Evolutionary conservation across 2,329 filamentous ascomycete species (phyloP).

Genomic region (Colletotrichum coccodes): DNA sequence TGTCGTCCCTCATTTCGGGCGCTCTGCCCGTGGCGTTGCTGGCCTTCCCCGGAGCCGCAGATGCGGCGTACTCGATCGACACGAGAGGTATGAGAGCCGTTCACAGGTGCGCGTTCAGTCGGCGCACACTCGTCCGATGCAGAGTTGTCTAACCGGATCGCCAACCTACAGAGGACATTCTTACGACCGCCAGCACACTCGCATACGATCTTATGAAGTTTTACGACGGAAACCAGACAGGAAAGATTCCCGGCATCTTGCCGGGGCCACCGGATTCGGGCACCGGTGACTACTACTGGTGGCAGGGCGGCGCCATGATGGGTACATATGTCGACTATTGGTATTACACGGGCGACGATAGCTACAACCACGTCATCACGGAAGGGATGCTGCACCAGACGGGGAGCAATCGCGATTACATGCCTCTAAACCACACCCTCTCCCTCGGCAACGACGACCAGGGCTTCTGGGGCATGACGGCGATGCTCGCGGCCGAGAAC

Average conservation of each 20-base stretch:
- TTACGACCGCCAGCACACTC: slow-evolving; percentile 48
- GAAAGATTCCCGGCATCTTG: slow-evolving; percentile 57
- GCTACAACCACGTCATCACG: slow-evolving; percentile 65
- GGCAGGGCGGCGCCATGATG: slow-evolving; percentile 73
- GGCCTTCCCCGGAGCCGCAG: not conserved
- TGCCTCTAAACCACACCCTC: slow-evolving; percentile 63
- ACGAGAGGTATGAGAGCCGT: slow-evolving; percentile 14
- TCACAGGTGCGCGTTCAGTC: no score
- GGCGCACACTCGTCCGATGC: not conserved
- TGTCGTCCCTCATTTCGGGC: not conserved
- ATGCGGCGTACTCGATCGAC: slow-evolving; percentile 24
- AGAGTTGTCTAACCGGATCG: not conserved
- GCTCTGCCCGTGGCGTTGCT: slow-evolving; percentile 18
- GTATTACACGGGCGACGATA: slow-evolving; percentile 67
- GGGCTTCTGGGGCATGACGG: slow-evolving; percentile 74
- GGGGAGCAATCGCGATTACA: slow-evolving; percentile 63
- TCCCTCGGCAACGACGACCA: slow-evolving; percentile 73
- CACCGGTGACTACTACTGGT: slow-evolving; percentile 69
- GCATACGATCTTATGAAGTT: slow-evolving; percentile 58
- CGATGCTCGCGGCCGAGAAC: slow-evolving; percentile 67
- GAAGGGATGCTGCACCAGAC: slow-evolving; percentile 63
- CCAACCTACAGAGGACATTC: slow-evolving; percentile 46
- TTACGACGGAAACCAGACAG: slow-evolving; percentile 57
- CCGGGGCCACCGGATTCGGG: slow-evolving; percentile 52
- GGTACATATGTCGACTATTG: slow-evolving; percentile 73